These are phyloP conservation scores for Apophysomyces variabilis DNA, from an alignment of 371 early-diverging fungal species.

Conservation along the genomic window DNA sequence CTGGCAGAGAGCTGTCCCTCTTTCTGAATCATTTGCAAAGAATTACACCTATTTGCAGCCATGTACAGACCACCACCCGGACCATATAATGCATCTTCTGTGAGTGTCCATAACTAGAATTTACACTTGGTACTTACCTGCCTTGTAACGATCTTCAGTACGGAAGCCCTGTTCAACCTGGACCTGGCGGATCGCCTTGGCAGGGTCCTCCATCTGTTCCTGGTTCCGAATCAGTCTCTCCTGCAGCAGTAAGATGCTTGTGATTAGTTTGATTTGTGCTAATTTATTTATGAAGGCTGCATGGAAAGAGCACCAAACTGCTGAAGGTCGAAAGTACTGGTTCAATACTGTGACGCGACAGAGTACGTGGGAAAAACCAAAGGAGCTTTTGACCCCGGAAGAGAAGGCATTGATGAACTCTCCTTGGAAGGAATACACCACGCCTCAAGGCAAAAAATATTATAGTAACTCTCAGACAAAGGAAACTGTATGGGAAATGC, in stretches of 20 bases:
- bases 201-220: conserved; percentile 27
- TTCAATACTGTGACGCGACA: conserved; percentile 80
- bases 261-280: conserved; percentile 10
- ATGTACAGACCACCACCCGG: conserved; percentile 10
- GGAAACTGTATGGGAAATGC: conserved; percentile 87
- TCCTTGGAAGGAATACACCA: conserved; percentile 89
- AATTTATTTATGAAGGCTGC: conserved; percentile 21
- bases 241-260: conserved; percentile 18
- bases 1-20: too few species aligned
- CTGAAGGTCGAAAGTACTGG: conserved; percentile 87
- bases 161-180: conserved; percentile 16
- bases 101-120: background rate
- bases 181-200: conserved; percentile 28
- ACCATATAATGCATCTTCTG: conserved; percentile 6
- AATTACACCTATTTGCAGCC: background rate
- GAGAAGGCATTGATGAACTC: conserved; percentile 76
- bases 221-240: conserved; percentile 14
- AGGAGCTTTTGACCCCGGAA: conserved; percentile 83
- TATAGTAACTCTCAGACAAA: conserved; percentile 87
- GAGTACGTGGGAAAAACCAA: conserved; percentile 95
- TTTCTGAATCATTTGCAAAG: background rate
- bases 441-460: conserved; percentile 85
- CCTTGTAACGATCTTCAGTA: conserved; percentile 3
- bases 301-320: conserved; percentile 82
- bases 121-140: background rate